phyloP scores from a whole-genome alignment of 805 yeast genomes.

The Lachancea waltii region DNA sequence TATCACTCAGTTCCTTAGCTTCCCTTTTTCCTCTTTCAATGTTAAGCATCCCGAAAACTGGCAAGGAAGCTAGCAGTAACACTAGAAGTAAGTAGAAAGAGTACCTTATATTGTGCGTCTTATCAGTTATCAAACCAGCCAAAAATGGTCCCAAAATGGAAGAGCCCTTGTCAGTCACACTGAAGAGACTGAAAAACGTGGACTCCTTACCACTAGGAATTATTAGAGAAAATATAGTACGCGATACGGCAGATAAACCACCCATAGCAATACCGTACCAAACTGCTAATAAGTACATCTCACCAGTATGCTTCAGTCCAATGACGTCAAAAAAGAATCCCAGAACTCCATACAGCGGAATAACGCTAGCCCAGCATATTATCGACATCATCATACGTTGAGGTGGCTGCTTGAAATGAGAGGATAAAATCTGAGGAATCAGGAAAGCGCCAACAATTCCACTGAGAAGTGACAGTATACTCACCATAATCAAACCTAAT shows the following conservation, averaged over 20 bases:
- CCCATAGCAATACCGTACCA: conserved; percentile 78
- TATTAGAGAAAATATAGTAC: conserved; percentile 60
- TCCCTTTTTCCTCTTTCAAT: conserved; percentile 56
- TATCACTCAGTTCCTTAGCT: conserved; percentile 37
- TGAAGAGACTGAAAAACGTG: conserved; percentile 66
- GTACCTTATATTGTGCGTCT: conserved; percentile 66
- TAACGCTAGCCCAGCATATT: conserved; percentile 54
- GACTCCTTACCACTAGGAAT: conserved; percentile 74
- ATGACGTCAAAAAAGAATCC: conserved; percentile 52
- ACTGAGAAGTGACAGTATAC: conserved; percentile 57
- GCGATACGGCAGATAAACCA: conserved; percentile 60
- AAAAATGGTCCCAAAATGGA: conserved; percentile 67
- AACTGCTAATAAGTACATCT: conserved; percentile 60
- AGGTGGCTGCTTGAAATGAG: conserved; percentile 37
- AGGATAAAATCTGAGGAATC: conserved; percentile 41
- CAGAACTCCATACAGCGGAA: conserved; percentile 65
- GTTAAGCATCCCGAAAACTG: conserved; percentile 49
- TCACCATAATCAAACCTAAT: conserved; percentile 55
- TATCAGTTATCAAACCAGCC: conserved; percentile 66
- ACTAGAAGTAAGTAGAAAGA: conserved; percentile 58
- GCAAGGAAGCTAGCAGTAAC: conserved; percentile 49
- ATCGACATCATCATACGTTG: conserved; percentile 45
- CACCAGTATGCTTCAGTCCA: conserved; percentile 58
- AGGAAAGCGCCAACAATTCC: conserved; percentile 63
- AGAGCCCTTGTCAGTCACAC: conserved; percentile 77